Conservation (phyloP, 1,284 basidiomycete species). For the Phylloporus gajari region DNA sequence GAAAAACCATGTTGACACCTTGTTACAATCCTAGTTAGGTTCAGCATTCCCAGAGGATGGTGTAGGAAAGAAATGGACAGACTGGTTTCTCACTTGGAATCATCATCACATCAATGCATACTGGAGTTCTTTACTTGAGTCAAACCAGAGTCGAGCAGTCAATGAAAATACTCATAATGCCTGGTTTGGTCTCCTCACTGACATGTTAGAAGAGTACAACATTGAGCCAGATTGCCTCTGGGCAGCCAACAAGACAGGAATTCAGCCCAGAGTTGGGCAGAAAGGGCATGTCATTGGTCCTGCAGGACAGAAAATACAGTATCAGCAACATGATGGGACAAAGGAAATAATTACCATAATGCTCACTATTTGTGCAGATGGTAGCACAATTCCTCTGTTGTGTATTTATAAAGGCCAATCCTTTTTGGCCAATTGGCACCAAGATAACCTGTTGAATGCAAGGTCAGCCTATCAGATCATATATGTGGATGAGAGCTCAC, state of each 20-base stretch:
- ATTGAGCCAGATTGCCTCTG: background rate
- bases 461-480: too few relatives aligned
- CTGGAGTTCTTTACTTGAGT: conserved; percentile 2
- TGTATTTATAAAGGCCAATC: background rate
- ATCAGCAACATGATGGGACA: background rate
- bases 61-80: conserved; percentile 10
- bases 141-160: background rate
- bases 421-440: background rate
- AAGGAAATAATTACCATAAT: background rate
- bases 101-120: background rate
- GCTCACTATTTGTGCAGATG: conserved; percentile 1
- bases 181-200: background rate
- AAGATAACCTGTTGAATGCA: background rate
- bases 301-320: background rate
- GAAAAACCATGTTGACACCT: background rate
- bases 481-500: too few relatives aligned
- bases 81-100: background rate
- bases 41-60: background rate
- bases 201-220: background rate
- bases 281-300: background rate
- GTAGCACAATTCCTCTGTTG: background rate
- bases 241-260: background rate
- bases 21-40: background rate
- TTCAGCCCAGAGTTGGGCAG: background rate
- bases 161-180: background rate